Base-by-base conservation (phyloP, 2,329 filamentous ascomycete genomes). In the Penicillium sp. region DNA sequence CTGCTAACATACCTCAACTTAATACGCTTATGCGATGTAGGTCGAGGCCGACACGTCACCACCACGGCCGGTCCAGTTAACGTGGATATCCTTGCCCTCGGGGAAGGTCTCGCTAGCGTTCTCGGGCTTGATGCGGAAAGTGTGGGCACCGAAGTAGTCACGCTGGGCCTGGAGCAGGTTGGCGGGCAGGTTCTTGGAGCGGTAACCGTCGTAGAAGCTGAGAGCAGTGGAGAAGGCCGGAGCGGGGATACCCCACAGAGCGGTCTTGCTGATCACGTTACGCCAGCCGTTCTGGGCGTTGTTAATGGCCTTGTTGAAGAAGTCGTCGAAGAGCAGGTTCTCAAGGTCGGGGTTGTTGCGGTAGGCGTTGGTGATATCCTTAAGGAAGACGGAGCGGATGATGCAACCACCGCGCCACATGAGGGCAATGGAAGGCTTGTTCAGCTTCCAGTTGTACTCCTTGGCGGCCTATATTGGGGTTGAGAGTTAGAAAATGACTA, bases 361-460 rank as follows among this genome's bases (percentile, higher is more conserved):
- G 87, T 97, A 99, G 53, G 94, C 94, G 66, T 88, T 88, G 70
- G 94, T 99, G 81, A 99, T 99, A 78, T 99, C 93, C 88, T 97
- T 97, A 67, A 99, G 83, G 91, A 99, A 99, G 75, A 99, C 94
- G 66, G 94, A 97, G 79, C 94, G 93, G 82, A 99, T 99, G 72
- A 99, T 99, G 86, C 94, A 99, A 70, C 94, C 94, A 82, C 94
- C 94, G 78, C 94, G 91, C 94, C 94, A 99, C 94, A 99, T 99
- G 75, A 99, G 89, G 70, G 94, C 94, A 74, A 99, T 99, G 71
- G 95, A 96, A 66, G 94, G 94, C 89, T 97, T 97, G 89, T 99
- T 97, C 70, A 99, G 89, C 86, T 97, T 97, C 94, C 94, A 99
- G 70, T 81, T 79, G 83, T 95, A 99, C 79, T 97, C 91, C 80